Percentiles rank a stretch among this genome's conserved stretches.
These are phyloP conservation scores for Rhizopus delemar DNA, from an alignment of 371 early-diverging fungal genomes.

Conservation along the genomic window DNA sequence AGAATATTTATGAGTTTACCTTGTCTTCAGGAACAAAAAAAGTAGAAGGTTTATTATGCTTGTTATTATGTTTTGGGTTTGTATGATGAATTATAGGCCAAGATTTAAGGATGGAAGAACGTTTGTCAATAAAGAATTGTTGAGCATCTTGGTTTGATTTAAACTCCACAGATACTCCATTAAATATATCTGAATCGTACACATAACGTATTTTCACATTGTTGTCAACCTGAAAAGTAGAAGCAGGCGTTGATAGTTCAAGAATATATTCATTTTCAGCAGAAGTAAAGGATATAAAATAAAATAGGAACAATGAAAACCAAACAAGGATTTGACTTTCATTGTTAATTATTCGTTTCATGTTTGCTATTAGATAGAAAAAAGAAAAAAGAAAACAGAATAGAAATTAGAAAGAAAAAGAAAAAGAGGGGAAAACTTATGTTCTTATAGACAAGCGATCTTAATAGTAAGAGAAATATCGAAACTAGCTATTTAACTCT, in stretches of 20 bases:
- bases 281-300: too few relatives aligned
- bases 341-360: too few relatives aligned
- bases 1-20: background rate
- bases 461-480: too few relatives aligned
- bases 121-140: constrained; percentile 1
- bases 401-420: too few relatives aligned
- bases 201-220: constrained; percentile 21
- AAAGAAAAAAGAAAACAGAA: too few relatives aligned
- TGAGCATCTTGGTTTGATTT: constrained; percentile 18
- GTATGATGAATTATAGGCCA: constrained; percentile 38
- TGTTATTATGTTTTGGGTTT: constrained; percentile 10
- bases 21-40: constrained; percentile 19
- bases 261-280: constrained; percentile 15
- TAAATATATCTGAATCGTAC: constrained; percentile 33
- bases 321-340: too few relatives aligned
- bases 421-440: too few relatives aligned
- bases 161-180: constrained; percentile 35
- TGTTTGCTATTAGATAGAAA: too few relatives aligned
- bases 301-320: too few relatives aligned
- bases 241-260: constrained; percentile 11
- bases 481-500: too few relatives aligned
- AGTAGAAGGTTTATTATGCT: background rate
- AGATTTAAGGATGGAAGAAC: constrained; percentile 18
- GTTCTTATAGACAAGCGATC: too few relatives aligned
- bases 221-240: constrained; percentile 4